A percentile compares a stretch with the other conserved stretches of the same genome.
phyloP scores from a whole-genome alignment of 2,329 filamentous ascomycete species.

The Fusarium odoratissimum region DNA sequence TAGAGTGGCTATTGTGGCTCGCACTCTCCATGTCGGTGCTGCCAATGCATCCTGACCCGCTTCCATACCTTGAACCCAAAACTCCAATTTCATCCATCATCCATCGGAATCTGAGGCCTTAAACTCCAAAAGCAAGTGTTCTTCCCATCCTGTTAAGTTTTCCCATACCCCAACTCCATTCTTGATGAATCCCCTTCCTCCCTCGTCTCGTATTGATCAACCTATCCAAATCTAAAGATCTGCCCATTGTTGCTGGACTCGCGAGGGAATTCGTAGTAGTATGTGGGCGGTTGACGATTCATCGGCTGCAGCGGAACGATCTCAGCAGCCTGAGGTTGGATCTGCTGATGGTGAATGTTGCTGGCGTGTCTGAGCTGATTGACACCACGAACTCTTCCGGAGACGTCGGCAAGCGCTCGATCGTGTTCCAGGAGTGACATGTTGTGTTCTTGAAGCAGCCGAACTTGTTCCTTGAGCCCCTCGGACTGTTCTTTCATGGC shows the following conservation, averaged over 20 bases:
- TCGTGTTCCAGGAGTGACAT: neutral
- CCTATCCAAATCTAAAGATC: neutral
- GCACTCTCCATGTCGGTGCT: neutral
- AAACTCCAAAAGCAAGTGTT: neutral
- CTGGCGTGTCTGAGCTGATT: neutral
- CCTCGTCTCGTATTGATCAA: neutral
- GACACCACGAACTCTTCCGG: neutral
- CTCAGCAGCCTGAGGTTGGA: neutral
- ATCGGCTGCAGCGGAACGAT: neutral
- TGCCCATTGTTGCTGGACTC: neutral
- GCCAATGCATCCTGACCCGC: neutral
- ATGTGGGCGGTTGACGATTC: neutral
- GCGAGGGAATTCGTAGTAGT: neutral
- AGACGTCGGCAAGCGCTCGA: neutral
- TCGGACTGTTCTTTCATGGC: neutral
- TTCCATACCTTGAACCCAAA: neutral
- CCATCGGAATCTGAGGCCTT: neutral
- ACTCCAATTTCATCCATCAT: constrained; percentile 1
- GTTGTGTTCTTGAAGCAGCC: neutral
- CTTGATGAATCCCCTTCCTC: neutral
- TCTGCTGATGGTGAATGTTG: neutral
- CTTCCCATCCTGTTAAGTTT: neutral
- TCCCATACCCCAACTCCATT: neutral
- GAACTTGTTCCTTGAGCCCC: neutral
- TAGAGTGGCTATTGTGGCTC: neutral